phyloP scores from a whole-genome alignment of 768 basidiomycete species.

The Tricholomella constricta region DNA sequence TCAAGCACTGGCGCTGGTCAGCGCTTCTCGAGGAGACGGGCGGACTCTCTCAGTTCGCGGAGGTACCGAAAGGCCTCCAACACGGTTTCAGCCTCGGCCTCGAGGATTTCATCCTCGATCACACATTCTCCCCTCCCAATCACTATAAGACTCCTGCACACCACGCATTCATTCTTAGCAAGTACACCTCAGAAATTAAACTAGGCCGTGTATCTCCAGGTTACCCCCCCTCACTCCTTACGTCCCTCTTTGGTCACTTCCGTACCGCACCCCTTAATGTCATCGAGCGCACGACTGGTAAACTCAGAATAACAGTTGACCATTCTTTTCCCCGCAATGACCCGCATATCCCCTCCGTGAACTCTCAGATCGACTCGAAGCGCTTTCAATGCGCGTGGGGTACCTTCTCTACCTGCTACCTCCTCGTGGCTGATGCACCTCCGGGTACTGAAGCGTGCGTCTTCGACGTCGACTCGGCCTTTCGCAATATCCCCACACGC shows the following conservation, averaged over 20 bases:
- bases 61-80: slow-evolving; percentile 2
- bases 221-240: neutral
- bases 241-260: neutral
- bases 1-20: slow-evolving; percentile 15
- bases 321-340: neutral
- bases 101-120: neutral
- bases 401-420: neutral
- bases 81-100: neutral
- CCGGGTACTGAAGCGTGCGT: neutral
- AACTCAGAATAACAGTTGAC: neutral
- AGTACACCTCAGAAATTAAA: neutral
- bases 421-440: neutral
- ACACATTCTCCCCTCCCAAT: neutral
- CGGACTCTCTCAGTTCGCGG: neutral
- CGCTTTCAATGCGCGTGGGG: neutral
- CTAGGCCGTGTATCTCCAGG: slow-evolving; percentile 2
- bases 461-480: neutral
- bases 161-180: neutral
- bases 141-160: neutral
- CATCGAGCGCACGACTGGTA: neutral
- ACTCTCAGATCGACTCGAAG: neutral
- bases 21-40: neutral
- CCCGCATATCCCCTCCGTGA: neutral
- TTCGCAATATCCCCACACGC: neutral
- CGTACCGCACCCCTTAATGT: neutral